These are phyloP conservation scores for Lithospermum erythrorhizon DNA, from an alignment of 257 asterid species.

Conservation along the genomic window DNA sequence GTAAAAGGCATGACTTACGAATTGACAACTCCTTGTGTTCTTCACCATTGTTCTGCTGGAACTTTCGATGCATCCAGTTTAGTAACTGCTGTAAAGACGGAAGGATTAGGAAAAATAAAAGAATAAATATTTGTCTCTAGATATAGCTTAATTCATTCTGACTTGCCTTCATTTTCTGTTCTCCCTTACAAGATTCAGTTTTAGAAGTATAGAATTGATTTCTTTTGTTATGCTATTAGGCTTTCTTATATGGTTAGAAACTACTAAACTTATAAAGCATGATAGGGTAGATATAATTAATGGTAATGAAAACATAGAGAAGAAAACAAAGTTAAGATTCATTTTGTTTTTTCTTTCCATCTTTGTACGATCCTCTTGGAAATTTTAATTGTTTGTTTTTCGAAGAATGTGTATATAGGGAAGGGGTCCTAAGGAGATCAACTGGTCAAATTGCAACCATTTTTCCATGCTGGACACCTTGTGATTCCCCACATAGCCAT, in stretches of 20 bases:
- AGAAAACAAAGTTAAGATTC: constrained; percentile 17
- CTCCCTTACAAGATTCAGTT: constrained; percentile 14
- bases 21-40: constrained; percentile 50
- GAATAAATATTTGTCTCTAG: not conserved
- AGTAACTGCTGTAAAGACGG: constrained; percentile 55
- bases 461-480: not conserved
- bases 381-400: not conserved
- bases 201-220: constrained; percentile 11
- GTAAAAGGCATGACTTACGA: constrained; percentile 31
- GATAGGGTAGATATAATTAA: constrained; percentile 1
- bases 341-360: constrained; percentile 4
- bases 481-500: not conserved
- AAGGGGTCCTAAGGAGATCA: too few species aligned
- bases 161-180: constrained; percentile 57
- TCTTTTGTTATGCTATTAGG: constrained; percentile 12
- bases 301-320: constrained; percentile 14
- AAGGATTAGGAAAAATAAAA: constrained; percentile 8
- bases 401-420: not conserved
- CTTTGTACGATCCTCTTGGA: not conserved
- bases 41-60: constrained; percentile 62
- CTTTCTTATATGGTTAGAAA: constrained; percentile 11
- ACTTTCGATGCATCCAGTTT: constrained; percentile 97
- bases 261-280: constrained; percentile 6
- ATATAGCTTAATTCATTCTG: constrained; percentile 8
- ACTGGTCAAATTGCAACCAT: constrained; percentile 3